Conservation (phyloP, 306 rosid species). For the Vigna angularis region DNA sequence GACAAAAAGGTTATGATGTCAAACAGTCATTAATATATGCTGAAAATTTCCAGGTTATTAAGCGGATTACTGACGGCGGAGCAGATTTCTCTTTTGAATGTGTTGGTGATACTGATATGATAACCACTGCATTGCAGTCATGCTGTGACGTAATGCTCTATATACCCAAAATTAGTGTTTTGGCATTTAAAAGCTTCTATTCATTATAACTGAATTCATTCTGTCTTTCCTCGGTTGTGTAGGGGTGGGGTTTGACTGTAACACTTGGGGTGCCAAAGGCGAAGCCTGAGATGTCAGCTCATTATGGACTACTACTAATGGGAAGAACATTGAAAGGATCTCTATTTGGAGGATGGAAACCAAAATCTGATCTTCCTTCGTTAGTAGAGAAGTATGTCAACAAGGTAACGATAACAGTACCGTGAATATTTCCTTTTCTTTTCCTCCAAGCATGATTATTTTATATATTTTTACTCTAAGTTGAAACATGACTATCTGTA, state of each 20-base stretch:
- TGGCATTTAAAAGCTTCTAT: constrained; percentile 24
- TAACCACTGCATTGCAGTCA: constrained; percentile 89
- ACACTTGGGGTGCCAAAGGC: constrained; percentile 93
- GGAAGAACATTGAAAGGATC: constrained; percentile 95
- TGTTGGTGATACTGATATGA: constrained; percentile 88
- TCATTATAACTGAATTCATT: constrained; percentile 21
- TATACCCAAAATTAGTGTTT: constrained; percentile 18
- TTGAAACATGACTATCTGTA: constrained; percentile 16
- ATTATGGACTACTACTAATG: constrained; percentile 68
- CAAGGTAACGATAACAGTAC: constrained; percentile 60
- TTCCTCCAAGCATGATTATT: neutral
- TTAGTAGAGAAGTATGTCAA: constrained; percentile 80
- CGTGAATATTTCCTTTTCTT: neutral
- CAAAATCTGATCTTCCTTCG: constrained; percentile 91
- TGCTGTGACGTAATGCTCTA: constrained; percentile 79
- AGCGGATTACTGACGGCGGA: constrained; percentile 83
- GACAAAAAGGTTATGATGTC: neutral
- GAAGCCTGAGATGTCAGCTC: constrained; percentile 86
- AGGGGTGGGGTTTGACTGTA: constrained; percentile 97
- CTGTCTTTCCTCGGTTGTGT: constrained; percentile 23
- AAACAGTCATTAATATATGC: constrained; percentile 23
- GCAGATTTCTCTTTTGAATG: constrained; percentile 96
- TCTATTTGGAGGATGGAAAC: constrained; percentile 97
- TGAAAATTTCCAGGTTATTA: constrained; percentile 69
- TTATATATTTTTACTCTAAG: neutral